Conservation (phyloP, 176 grass and related monocot species). For the Ensete glaucum region DNA sequence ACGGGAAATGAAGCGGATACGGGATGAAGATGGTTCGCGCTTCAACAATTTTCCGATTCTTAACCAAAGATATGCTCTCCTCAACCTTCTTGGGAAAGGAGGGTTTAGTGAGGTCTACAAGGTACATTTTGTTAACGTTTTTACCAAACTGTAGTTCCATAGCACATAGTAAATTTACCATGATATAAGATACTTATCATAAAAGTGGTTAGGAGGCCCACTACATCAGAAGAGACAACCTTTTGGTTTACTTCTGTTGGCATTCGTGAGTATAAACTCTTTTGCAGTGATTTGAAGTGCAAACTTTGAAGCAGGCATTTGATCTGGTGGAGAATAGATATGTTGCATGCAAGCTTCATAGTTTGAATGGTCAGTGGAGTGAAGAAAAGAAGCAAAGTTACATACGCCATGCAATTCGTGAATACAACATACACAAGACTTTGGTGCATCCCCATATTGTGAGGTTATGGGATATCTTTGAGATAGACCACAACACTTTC, state of each 20-base stretch:
- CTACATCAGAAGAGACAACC: background rate
- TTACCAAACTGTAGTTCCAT: background rate
- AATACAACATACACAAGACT: slow-evolving; percentile 99
- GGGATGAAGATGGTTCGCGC: slow-evolving; percentile 97
- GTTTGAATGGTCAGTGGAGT: slow-evolving; percentile 94
- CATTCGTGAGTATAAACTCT: slow-evolving; percentile 9
- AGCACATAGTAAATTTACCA: background rate
- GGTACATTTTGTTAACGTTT: slow-evolving; percentile 23
- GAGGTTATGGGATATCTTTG: slow-evolving; percentile 96
- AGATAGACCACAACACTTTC: slow-evolving; percentile 99
- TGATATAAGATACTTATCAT: background rate
- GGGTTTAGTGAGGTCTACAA: slow-evolving; percentile 99
- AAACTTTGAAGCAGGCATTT: slow-evolving; percentile 62
- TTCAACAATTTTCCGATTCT: slow-evolving; percentile 99
- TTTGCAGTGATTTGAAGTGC: slow-evolving; percentile 20
- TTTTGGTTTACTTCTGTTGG: slow-evolving; percentile 15
- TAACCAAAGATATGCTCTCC: slow-evolving; percentile 96
- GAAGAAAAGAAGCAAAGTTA: slow-evolving; percentile 99
- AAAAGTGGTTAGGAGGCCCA: background rate
- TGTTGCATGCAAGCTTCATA: slow-evolving; percentile 97
- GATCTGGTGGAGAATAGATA: slow-evolving; percentile 97
- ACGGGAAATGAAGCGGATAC: slow-evolving; percentile 98
- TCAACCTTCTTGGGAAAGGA: slow-evolving; percentile 99
- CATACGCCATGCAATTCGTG: slow-evolving; percentile 94
- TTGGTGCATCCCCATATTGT: slow-evolving; percentile 97